Evolutionary conservation across 2,329 filamentous ascomycete genomes (phyloP).

Genomic region (Sporothrix protearum): DNA sequence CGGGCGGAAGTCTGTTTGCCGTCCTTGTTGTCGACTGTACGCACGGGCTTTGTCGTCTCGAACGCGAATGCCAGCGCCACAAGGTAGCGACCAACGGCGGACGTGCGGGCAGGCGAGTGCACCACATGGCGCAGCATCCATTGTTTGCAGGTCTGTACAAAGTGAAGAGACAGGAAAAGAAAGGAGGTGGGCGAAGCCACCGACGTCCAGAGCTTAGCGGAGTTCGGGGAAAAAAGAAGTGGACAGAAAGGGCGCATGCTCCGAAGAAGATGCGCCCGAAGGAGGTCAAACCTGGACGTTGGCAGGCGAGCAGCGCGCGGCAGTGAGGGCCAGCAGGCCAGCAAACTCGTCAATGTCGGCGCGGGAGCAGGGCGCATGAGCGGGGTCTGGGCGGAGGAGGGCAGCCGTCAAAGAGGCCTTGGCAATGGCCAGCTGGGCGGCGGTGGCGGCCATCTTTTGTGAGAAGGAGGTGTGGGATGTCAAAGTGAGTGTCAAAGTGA

Average conservation of each 20-base stretch:
- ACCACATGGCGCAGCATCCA: constrained; percentile 75
- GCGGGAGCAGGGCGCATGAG: constrained; percentile 56
- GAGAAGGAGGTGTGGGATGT: not conserved
- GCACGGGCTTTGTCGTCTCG: constrained; percentile 28
- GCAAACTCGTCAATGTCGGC: constrained; percentile 69
- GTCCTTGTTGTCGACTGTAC: not conserved
- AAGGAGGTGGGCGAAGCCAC: too few species aligned
- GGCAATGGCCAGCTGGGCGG: constrained; percentile 69
- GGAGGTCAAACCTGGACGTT: constrained; percentile 79
- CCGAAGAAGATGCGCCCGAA: not conserved
- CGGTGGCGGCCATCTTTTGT: constrained; percentile 38
- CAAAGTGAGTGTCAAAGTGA: not conserved
- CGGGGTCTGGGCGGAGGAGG: constrained; percentile 70
- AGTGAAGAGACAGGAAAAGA: constrained; percentile 21
- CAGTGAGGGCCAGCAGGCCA: constrained; percentile 58
- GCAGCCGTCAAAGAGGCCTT: constrained; percentile 74
- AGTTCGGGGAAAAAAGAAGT: constrained; percentile 1
- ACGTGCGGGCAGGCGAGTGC: constrained; percentile 62
- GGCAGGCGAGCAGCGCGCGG: constrained; percentile 68
- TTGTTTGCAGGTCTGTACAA: constrained; percentile 74
- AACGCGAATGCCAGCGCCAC: constrained; percentile 64
- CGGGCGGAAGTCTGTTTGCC: constrained; percentile 42
- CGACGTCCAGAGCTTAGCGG: not conserved
- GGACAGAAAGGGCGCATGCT: not conserved
- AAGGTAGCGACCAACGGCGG: constrained; percentile 72